Percentiles rank a stretch among this genome's conserved stretches.
Evolutionary conservation across 2,329 filamentous ascomycete genomes (phyloP).

Genomic region (Phaeomoniella chlamydospora): DNA sequence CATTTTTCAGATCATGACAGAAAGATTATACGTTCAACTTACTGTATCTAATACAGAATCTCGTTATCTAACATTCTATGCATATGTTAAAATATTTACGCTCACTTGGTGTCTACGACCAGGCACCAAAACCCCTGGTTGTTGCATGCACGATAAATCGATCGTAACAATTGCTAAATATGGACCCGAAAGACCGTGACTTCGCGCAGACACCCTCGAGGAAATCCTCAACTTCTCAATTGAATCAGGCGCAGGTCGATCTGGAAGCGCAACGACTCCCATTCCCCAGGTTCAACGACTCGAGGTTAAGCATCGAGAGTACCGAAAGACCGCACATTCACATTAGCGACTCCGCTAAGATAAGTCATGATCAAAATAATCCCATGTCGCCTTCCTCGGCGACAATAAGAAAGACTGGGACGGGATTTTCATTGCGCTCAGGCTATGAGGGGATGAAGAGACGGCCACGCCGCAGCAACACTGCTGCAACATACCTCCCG

Average conservation of each 20-base stretch:
- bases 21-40: too few species aligned
- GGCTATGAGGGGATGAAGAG: conserved; percentile 16
- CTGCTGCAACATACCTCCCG: conserved; percentile 23
- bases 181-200: too few species aligned
- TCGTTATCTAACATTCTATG: too few species aligned
- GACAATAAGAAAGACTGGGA: background rate
- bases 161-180: too few species aligned
- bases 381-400: background rate
- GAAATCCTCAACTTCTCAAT: background rate
- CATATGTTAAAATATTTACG: too few species aligned
- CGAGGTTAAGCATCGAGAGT: background rate
- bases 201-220: background rate
- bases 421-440: background rate
- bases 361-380: background rate
- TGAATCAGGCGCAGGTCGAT: background rate
- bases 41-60: too few species aligned
- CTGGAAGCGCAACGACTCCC: conserved; percentile 2
- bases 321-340: background rate
- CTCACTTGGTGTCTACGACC: too few species aligned
- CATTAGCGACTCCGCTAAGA: background rate
- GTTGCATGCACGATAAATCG: too few species aligned
- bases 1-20: too few species aligned
- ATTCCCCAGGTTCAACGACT: background rate
- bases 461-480: conserved; percentile 21
- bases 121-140: too few species aligned